Conservation (phyloP, 106 monocot genomes). For the Cymbidium sinense region DNA sequence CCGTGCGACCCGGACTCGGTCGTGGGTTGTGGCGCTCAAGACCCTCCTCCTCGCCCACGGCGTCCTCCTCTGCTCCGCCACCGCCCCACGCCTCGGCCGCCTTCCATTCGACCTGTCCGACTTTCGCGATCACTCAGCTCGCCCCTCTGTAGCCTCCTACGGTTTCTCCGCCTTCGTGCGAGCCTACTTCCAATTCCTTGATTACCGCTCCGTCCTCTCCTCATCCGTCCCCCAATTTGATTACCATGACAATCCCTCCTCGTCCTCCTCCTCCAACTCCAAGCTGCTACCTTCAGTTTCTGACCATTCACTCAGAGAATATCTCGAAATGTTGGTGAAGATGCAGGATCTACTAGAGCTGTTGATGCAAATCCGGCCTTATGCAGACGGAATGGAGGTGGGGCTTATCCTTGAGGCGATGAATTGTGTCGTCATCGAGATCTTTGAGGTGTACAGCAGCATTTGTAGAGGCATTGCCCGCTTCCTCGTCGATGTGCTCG, state of each 20-base stretch:
- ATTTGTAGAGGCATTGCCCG: constrained; percentile 55
- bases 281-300: neutral
- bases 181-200: constrained; percentile 74
- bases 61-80: constrained; percentile 41
- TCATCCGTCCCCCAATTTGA: neutral
- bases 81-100: constrained; percentile 19
- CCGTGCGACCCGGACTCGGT: constrained; percentile 46
- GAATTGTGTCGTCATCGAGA: constrained; percentile 70
- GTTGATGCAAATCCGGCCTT: constrained; percentile 69
- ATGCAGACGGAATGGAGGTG: constrained; percentile 45
- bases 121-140: constrained; percentile 51
- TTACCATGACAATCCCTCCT: neutral
- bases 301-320: neutral
- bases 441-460: constrained; percentile 67
- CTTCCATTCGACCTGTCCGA: constrained; percentile 76
- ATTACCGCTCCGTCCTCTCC: constrained; percentile 35
- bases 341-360: constrained; percentile 52
- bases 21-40: constrained; percentile 86
- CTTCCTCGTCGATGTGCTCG: constrained; percentile 35
- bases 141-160: constrained; percentile 8
- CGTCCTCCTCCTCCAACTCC: neutral
- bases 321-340: constrained; percentile 18
- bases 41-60: constrained; percentile 66
- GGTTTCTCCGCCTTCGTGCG: constrained; percentile 70
- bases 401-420: constrained; percentile 69